phyloP scores from a whole-genome alignment of 2,329 filamentous ascomycete species.

The Curvularia verruculosa region DNA sequence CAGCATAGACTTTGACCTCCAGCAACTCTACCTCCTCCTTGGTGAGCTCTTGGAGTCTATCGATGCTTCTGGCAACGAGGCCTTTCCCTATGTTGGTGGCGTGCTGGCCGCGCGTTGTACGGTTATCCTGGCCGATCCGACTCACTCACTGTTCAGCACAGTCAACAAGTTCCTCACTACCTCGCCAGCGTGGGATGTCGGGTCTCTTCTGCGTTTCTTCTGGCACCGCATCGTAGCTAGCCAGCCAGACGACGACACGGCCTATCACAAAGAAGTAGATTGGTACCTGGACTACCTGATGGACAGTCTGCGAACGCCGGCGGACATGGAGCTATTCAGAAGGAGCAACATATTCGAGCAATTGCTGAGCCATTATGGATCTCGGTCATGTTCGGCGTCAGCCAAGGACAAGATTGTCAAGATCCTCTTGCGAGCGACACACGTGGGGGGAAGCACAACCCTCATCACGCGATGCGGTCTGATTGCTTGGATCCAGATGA shows the following conservation, averaged over 20 bases:
- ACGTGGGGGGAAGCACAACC: slow-evolving; percentile 78
- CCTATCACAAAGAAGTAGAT: slow-evolving; percentile 68
- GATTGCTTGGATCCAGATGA: slow-evolving; percentile 74
- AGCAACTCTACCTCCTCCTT: slow-evolving; percentile 78
- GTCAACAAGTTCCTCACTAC: slow-evolving; percentile 83
- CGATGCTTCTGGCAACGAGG: slow-evolving; percentile 21
- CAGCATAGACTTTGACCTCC: slow-evolving; percentile 67
- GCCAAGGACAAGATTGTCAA: slow-evolving; percentile 68
- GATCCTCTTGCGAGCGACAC: slow-evolving; percentile 68
- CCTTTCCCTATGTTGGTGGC: slow-evolving; percentile 75
- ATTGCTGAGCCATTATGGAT: slow-evolving; percentile 70
- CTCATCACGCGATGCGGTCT: slow-evolving; percentile 77
- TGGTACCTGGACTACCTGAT: slow-evolving; percentile 78
- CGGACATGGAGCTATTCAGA: slow-evolving; percentile 66
- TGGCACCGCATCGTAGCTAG: slow-evolving; percentile 75
- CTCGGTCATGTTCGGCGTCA: slow-evolving; percentile 65
- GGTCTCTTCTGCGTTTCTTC: slow-evolving; percentile 63
- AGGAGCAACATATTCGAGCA: slow-evolving; percentile 74
- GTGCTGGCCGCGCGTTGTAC: slow-evolving; percentile 76
- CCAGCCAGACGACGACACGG: slow-evolving; percentile 75
- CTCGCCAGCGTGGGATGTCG: slow-evolving; percentile 73
- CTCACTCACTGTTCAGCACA: slow-evolving; percentile 84
- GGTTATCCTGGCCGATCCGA: slow-evolving; percentile 73
- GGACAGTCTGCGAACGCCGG: slow-evolving; percentile 65
- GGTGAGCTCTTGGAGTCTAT: slow-evolving; percentile 80